Conservation (phyloP, 805 yeast species). For the Peterozyma toletana region DNA sequence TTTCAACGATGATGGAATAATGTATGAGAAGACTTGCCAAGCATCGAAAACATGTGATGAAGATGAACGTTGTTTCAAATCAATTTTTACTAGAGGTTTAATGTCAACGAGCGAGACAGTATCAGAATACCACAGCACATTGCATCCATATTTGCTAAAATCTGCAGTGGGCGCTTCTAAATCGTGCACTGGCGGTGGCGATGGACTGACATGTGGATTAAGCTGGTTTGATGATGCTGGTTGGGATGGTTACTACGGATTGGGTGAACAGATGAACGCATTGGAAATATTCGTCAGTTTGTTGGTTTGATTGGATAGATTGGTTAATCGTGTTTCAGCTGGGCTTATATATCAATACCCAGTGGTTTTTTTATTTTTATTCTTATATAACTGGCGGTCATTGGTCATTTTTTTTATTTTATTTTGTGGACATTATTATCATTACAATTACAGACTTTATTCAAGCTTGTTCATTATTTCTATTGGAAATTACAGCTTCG, state of each 20-base stretch:
- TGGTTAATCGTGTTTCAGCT: too few species aligned
- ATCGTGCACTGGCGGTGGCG: constrained; percentile 68
- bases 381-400: too few species aligned
- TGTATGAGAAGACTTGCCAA: constrained; percentile 62
- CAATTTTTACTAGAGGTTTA: constrained; percentile 59
- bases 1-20: constrained; percentile 35
- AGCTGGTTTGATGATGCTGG: constrained; percentile 48
- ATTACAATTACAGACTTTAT: too few species aligned
- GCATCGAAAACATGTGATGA: constrained; percentile 46
- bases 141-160: constrained; percentile 28
- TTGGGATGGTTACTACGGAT: constrained; percentile 62
- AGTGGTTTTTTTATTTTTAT: too few species aligned
- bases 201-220: constrained; percentile 70
- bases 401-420: too few species aligned
- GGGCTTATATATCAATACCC: too few species aligned
- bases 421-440: too few species aligned
- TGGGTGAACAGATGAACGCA: constrained; percentile 77
- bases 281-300: constrained; percentile 53
- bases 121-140: constrained; percentile 43
- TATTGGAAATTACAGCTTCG: too few species aligned
- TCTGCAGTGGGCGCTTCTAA: constrained; percentile 65
- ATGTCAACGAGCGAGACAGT: constrained; percentile 40
- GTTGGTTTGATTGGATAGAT: background rate
- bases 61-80: constrained; percentile 71
- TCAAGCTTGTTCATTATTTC: too few species aligned